Evolutionary conservation across 352 stramenopile species (phyloP), one percentile per base, ranked within the genome.

Genomic region (Globisporangium splendens): DNA sequence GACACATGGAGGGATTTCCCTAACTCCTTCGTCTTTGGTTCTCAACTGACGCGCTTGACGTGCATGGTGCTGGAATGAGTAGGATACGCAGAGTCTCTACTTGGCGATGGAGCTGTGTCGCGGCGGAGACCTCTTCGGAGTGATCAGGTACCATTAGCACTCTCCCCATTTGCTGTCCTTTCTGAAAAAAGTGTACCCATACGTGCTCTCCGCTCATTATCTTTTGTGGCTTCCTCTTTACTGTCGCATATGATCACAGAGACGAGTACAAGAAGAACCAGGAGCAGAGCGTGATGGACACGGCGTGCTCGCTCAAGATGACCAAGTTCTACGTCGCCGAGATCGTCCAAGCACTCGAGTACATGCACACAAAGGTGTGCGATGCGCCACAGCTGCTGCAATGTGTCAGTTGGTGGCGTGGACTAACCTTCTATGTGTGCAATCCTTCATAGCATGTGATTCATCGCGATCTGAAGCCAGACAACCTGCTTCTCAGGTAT

Each of bases 381-480:
- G 28, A 35, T 35, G 28, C 10, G 28, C 28, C 28, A 10, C 7
- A 35, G 7, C 28, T 35, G 5, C 5, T 35, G 28, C 28, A 35
- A 35, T 4, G 20, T n/a, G 33, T 20, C 21, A 20, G 20, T 48
- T 14, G 31, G 14, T 2, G 24, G 24, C 5, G 5, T 5, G 24
- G 24, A 5, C 2, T 35, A 35, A 35, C 28, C 1, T 44, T 44
- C 39, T 12, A 44, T 51, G 24, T 48, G 46, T 10, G 17, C 60
- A 15, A 14, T 65, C 55, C 22, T 70, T 8, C 7, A 17, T 70
- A 98, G 72, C 83, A 91, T 65, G 78, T 99, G 38, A 95, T 99
- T 47, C 96, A 99, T 64, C 70, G 96, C 42, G 96, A 99, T 75
- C 96, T 99, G 56, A 97, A 97, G 61, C 89, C 89, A 12, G 89